Evolutionary conservation across 306 rosid genomes (phyloP).

Genomic region (Cajanus cajan): DNA sequence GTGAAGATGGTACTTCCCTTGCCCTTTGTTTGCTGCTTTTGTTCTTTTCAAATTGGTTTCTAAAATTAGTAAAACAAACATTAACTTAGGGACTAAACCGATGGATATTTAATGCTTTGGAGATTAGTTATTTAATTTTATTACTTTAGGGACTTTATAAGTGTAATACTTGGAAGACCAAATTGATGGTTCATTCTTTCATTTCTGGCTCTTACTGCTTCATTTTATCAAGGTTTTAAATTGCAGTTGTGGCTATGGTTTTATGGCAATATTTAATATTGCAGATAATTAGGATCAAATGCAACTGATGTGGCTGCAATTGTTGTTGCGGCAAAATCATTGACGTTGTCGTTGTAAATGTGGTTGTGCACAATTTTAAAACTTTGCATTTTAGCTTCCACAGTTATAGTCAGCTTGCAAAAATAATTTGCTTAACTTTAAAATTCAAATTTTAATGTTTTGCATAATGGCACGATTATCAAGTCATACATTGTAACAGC

Average conservation of each 20-base stretch:
- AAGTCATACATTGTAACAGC: not conserved
- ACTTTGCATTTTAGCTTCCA: not conserved
- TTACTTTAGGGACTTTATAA: no score
- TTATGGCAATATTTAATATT: not conserved
- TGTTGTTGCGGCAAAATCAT: not conserved
- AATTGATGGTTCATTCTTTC: no score
- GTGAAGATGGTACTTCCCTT: constrained; percentile 70
- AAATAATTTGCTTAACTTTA: not conserved
- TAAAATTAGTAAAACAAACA: no score
- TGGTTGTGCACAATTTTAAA: not conserved
- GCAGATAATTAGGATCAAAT: not conserved
- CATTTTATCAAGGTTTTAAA: not conserved
- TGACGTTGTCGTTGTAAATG: not conserved
- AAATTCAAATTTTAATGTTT: constrained; percentile 3
- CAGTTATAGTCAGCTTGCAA: not conserved
- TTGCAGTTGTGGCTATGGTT: not conserved
- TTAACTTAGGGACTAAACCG: no score
- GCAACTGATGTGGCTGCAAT: not conserved
- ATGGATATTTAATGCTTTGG: no score
- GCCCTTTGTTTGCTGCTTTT: not conserved
- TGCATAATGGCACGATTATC: not conserved
- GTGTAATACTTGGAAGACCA: no score
- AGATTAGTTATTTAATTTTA: no score
- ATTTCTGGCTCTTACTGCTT: not conserved
- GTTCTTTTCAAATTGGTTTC: not conserved